Conservation (phyloP, 2,329 filamentous ascomycete species). For the Chaetomium strumarium region DNA sequence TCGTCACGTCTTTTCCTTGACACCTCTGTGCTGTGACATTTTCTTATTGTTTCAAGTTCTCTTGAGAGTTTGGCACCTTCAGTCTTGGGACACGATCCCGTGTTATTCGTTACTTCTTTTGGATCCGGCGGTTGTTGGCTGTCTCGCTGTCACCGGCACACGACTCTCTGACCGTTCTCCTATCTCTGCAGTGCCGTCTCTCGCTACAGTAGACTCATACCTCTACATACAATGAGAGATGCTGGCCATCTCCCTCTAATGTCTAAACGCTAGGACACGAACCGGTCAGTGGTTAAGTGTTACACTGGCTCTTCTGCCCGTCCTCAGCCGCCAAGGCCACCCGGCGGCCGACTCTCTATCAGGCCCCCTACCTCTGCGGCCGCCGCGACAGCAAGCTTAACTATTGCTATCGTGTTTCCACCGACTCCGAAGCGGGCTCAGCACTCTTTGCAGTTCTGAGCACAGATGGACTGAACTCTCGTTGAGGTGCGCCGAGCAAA, state of each 20-base stretch:
- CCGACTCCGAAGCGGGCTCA: not conserved
- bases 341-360: slow-evolving; percentile 3
- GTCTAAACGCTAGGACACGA: slow-evolving; percentile 18
- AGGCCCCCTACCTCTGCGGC: slow-evolving; percentile 11
- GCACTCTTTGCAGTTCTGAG: not conserved
- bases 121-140: not conserved
- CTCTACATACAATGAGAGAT: slow-evolving; percentile 21
- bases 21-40: not conserved
- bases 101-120: slow-evolving; percentile 6
- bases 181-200: slow-evolving; percentile 16
- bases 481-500: slow-evolving; percentile 13
- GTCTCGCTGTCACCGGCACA: not conserved
- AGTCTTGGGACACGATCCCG: not conserved
- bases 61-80: not conserved
- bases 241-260: slow-evolving; percentile 27
- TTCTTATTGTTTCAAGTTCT: slow-evolving; percentile 22
- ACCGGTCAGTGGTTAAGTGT: slow-evolving; percentile 9
- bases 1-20: slow-evolving; percentile 7
- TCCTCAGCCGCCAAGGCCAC: slow-evolving; percentile 15
- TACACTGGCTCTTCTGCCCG: slow-evolving; percentile 4
- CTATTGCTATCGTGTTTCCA: not conserved
- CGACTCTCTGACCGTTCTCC: slow-evolving; percentile 9
- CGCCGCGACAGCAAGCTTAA: not conserved
- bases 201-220: slow-evolving; percentile 10
- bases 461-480: slow-evolving; percentile 14